Base-by-base conservation (phyloP, 495 filamentous ascomycete species). In the Podospora didyma region DNA sequence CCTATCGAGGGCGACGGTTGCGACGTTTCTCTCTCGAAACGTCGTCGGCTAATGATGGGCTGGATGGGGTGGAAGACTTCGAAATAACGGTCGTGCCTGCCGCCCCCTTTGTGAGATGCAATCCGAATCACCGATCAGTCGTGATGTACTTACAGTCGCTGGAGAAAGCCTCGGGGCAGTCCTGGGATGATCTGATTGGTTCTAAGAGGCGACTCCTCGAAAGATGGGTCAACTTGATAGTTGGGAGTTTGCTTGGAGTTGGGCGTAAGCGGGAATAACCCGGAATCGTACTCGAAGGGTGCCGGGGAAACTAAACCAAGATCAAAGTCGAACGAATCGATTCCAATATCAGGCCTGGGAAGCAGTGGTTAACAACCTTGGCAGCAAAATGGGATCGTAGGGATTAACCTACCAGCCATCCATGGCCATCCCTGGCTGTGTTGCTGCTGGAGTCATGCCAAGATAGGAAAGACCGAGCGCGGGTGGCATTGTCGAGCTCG, bases 21-120 rank as follows among this genome's bases (percentile, higher is more conserved):
- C 7, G 31, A 48, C 16, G 53, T 26, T 28, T 61, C 58, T 3
- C 31, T 39, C 44, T 57, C 53, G 26, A 61, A 51, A 7, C 58
- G 47, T 4, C 35, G 19, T 3, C 26, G 53, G 41, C 56, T 61
- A 20, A 61, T 28, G 21, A 56, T 52, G n/a, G 48, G 49, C 20
- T 56, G 11, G 12, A 53, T 17, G 17, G 47, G 39, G 42, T 56
- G 24, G 26, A 61, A 56, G 14, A 53, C 21, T 20, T 55, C 44
- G n/a, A 42, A 42, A 17, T 42, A 42, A 1, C 39, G 12, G 12
- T 14, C 39, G n/a, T 42, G 12, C 12, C 39, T 42, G n/a, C 9
- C 9, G 12, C 4, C n/a, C 9, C 9, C 14, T 2, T 17, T 7
- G 12, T 42, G 7, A 42, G 39, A 14, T 42, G n/a, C 39, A 16